phyloP scores from a whole-genome alignment of 129 eudicot species.

The Erigeron canadensis region DNA sequence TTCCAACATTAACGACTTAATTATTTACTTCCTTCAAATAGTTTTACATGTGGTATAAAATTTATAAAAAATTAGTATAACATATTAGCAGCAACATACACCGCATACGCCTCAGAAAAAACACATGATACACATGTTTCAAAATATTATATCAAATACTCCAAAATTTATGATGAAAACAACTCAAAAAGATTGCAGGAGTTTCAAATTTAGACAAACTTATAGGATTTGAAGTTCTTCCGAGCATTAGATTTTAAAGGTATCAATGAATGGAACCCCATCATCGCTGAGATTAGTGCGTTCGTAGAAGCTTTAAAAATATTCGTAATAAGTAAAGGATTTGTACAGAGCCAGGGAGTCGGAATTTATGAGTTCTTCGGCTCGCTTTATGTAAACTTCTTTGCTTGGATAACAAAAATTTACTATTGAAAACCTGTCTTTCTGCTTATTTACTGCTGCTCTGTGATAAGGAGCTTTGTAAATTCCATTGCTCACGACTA shows the following conservation, averaged over 20 bases:
- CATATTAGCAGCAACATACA: too few species aligned
- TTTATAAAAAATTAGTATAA: not conserved
- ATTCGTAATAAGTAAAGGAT: slow-evolving; percentile 27
- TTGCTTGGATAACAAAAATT: slow-evolving; percentile 36
- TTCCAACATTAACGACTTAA: not conserved
- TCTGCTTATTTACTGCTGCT: slow-evolving; percentile 32
- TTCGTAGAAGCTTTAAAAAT: slow-evolving; percentile 30
- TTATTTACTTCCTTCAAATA: not conserved
- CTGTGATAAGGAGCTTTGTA: slow-evolving; percentile 41
- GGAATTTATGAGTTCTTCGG: slow-evolving; percentile 22
- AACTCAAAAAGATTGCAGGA: not conserved
- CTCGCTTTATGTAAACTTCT: slow-evolving; percentile 29
- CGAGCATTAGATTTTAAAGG: slow-evolving; percentile 26
- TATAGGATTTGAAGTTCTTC: slow-evolving; percentile 15
- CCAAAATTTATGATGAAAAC: not conserved
- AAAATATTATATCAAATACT: not conserved
- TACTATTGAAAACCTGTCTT: slow-evolving; percentile 38
- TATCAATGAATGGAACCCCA: slow-evolving; percentile 38
- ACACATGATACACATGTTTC: not conserved
- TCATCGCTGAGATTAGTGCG: slow-evolving; percentile 28
- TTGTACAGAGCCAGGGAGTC: slow-evolving; percentile 28
- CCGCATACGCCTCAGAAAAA: not conserved
- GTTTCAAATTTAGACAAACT: slow-evolving; percentile 23
- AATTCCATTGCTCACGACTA: slow-evolving; percentile 39
- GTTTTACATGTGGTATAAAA: slow-evolving; percentile 7